Conservation (phyloP, 768 basidiomycete genomes). For the Mycena venus region DNA sequence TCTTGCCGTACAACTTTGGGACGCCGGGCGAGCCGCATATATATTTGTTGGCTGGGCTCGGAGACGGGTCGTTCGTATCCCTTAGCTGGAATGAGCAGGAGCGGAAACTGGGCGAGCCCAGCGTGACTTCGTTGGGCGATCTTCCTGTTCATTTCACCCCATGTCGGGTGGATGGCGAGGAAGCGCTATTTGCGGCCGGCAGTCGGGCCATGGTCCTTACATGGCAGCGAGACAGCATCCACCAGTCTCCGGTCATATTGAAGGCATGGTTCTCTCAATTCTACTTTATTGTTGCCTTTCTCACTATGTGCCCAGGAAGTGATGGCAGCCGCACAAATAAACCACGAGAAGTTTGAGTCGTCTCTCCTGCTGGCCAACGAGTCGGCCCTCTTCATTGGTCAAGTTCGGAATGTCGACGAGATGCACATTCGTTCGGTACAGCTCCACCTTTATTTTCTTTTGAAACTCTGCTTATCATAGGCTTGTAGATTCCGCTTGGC, state of each 20-base stretch:
- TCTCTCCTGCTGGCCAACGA: slow-evolving; percentile 73
- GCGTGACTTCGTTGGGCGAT: slow-evolving; percentile 73
- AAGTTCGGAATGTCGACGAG: slow-evolving; percentile 76
- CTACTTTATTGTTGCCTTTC: background rate
- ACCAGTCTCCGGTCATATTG: slow-evolving; percentile 78
- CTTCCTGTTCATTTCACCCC: slow-evolving; percentile 74
- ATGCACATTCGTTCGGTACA: slow-evolving; percentile 85
- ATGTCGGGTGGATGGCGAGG: slow-evolving; percentile 66
- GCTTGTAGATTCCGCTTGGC: slow-evolving; percentile 74
- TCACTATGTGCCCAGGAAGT: slow-evolving; percentile 57
- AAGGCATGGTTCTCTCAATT: slow-evolving; percentile 56
- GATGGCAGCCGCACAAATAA: slow-evolving; percentile 63
- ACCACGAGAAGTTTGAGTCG: slow-evolving; percentile 60
- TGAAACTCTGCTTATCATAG: slow-evolving; percentile 14
- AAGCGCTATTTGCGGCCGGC: slow-evolving; percentile 78
- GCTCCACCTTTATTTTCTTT: background rate
- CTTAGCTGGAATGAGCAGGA: slow-evolving; percentile 61
- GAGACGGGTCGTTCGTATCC: slow-evolving; percentile 78
- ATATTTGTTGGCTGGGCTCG: slow-evolving; percentile 80
- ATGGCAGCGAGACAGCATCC: slow-evolving; percentile 73
- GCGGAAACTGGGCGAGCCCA: slow-evolving; percentile 59
- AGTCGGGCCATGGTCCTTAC: slow-evolving; percentile 78
- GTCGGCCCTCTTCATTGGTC: slow-evolving; percentile 72
- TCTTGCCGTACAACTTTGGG: slow-evolving; percentile 72
- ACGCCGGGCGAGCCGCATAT: slow-evolving; percentile 53